Evolutionary conservation across 78 protist genomes (phyloP).

Genomic region (Dictyostelium purpureum): DNA sequence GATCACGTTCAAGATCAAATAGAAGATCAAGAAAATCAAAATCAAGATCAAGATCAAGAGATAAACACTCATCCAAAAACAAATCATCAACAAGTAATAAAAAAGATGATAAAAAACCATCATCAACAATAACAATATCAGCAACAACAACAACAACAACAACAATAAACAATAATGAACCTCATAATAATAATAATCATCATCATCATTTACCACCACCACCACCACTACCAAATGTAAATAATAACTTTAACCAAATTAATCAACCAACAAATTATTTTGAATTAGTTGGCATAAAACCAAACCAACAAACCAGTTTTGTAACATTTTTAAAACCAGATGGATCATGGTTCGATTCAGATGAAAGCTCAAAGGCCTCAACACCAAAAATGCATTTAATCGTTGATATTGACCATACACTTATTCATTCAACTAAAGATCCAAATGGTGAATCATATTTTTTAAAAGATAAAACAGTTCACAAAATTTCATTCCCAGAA

Average conservation of each 20-base stretch:
- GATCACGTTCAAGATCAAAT: neutral
- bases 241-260: neutral
- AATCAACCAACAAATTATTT: neutral
- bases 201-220: slow-evolving; percentile 1
- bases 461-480: neutral
- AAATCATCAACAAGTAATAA: neutral
- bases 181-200: too few relatives aligned
- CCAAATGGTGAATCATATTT: neutral
- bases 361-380: neutral
- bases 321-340: slow-evolving; percentile 5
- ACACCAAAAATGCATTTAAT: slow-evolving; percentile 60
- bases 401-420: slow-evolving; percentile 54
- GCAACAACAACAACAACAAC: too few relatives aligned
- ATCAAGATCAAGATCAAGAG: neutral
- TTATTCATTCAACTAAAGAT: slow-evolving; percentile 37
- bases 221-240: neutral
- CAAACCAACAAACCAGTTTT: neutral
- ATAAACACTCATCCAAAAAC: neutral
- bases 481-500: neutral
- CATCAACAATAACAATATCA: neutral
- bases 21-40: neutral
- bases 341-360: slow-evolving; percentile 23
- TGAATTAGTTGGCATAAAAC: neutral
- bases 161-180: too few relatives aligned
- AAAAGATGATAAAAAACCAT: neutral